Evolutionary conservation across 768 basidiomycete species (phyloP), one percentile per base, ranked within the genome.

Genomic region (Lentinula edodes): DNA sequence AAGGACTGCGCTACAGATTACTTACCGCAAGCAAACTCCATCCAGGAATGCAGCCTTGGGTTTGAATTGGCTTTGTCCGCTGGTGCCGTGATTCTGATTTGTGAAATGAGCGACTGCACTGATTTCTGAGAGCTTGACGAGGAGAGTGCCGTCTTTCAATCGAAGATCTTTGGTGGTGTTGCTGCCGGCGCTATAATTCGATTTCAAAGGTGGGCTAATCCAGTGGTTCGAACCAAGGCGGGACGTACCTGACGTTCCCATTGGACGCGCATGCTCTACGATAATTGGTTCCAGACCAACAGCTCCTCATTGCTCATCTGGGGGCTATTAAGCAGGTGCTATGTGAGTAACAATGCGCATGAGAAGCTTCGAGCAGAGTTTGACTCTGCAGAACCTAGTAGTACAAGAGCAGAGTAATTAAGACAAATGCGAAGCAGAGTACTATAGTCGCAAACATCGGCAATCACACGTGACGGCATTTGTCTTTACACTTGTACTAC

Each of bases 211-310:
- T n/a, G n/a, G 18, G 52, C 45, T 55, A 12, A 55, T 42, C 12
- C 23, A 23, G 23, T 23, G 23, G 39, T n/a, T 64, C 59, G 7
- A 39, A 45, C 53, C 34, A 35, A 48, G 34, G 13, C 41, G n/a
- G 38, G 35, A 71, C 83, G 61, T 68, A 91, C 90, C 71, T 88
- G 87, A 65, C 86, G 84, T 67, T 93, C 87, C 92, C 91, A 93
- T 43, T 89, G 87, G 62, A 93, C n/a, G n/a, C 91, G 82, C 90
- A 93, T 16, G 90, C 90, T 89, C 86, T 5, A 91, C 90, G 51
- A 93, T 87, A 66, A 91, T 77, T 32, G 90, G 88, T 68, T 93
- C 89, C 54, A 93, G 74, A 9, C 88, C 84, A 2, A 84, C 85
- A 16, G 80, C 67, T 93, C 91, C 57, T 92, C 90, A 72, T 84